These are phyloP conservation scores for Zygosaccharomyces siamensis DNA, from an alignment of 805 yeast species.

Conservation along the genomic window DNA sequence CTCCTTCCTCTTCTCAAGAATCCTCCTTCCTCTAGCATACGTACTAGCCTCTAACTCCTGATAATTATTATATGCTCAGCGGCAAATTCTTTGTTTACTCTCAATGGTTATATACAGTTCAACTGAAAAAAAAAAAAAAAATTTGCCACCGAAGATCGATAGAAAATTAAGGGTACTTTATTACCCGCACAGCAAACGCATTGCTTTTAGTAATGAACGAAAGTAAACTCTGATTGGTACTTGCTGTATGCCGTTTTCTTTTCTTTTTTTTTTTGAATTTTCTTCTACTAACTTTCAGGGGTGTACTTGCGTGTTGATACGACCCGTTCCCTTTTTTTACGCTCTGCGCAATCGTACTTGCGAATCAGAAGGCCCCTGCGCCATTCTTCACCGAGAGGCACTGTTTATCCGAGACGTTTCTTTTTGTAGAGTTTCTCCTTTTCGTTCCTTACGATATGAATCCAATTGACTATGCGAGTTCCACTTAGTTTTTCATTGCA, in stretches of 20 bases:
- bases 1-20: conserved; percentile 28
- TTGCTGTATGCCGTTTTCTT: not conserved
- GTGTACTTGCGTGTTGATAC: not conserved
- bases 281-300: not conserved
- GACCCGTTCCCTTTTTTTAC: not conserved
- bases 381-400: not conserved
- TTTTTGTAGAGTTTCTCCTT: not conserved
- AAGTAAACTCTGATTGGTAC: not conserved
- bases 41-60: not conserved
- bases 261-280: not conserved
- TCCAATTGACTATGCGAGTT: not conserved
- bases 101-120: not conserved
- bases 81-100: not conserved
- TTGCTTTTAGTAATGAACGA: not conserved
- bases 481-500: not conserved
- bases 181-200: not conserved
- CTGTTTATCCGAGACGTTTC: not conserved
- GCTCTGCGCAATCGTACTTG: not conserved
- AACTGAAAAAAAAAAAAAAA: not conserved
- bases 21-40: conserved; percentile 29
- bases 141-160: not conserved
- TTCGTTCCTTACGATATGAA: not conserved
- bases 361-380: not conserved
- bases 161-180: not conserved
- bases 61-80: not conserved